Conservation (phyloP, 257 asterid species). For the Nicotiana attenuata region DNA sequence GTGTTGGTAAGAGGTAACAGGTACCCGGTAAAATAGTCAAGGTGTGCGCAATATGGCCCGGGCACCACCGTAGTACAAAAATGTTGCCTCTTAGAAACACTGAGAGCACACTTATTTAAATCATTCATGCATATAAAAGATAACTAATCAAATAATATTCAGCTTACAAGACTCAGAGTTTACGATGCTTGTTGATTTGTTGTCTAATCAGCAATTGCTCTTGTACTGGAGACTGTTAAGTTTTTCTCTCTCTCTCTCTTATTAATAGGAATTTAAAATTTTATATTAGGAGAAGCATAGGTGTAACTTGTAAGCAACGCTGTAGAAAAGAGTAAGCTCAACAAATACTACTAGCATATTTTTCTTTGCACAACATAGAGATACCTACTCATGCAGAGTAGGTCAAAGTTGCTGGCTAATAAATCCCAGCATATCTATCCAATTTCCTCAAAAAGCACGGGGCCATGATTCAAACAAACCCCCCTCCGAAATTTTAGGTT, state of each 20-base stretch:
- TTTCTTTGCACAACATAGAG: background rate
- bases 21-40: too few species aligned
- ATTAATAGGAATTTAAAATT: too few species aligned
- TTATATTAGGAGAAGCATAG: too few species aligned
- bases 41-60: too few species aligned
- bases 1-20: too few species aligned
- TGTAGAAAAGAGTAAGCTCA: background rate
- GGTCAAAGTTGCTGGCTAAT: background rate
- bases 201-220: background rate
- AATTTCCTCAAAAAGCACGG: background rate
- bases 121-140: background rate
- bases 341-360: background rate
- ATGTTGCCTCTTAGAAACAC: too few species aligned
- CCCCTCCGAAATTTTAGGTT: background rate
- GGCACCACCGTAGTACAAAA: too few species aligned
- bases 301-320: background rate
- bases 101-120: background rate
- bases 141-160: background rate
- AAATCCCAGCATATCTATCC: background rate
- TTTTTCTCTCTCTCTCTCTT: too few species aligned
- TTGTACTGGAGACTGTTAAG: background rate
- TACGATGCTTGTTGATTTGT: background rate
- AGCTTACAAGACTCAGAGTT: background rate
- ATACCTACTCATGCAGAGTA: background rate
- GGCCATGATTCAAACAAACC: background rate